Evolutionary conservation across 257 asterid species (phyloP), one percentile per base, ranked within the genome.

Genomic region (Nicotiana noctiflora): DNA sequence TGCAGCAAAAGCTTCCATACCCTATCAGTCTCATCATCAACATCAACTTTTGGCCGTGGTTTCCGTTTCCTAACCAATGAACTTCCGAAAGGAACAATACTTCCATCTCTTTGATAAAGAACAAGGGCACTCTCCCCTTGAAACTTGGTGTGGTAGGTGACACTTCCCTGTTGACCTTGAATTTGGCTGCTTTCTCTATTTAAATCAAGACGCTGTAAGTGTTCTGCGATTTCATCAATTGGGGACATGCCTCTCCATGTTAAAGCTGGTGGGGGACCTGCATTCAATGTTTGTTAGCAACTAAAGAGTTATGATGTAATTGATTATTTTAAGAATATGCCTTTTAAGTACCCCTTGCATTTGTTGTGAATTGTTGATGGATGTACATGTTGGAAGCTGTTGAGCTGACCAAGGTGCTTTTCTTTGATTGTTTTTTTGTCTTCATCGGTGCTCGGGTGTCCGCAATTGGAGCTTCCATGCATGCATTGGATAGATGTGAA

Each of bases 31-130:
- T 87, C 90, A 23, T 86, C 87, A 80, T 89, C 92, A 72, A 89
- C 88, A 60, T 89, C 88, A 82, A 89, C 92, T 80, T 84, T 89
- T 29, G 98, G 90, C 81, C 99, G 90, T 77, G 90, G 88, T 34
- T 77, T 81, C 80, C 90, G 88, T 89, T 88, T 91, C 81, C 80
- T 93, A 17, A 80, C 81, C 75, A 85, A 78, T 34, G 91, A 87
- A 84, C 78, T 66, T 75, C 85, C 90, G 70, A 88, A 90, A 77
- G 97, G 93, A 83, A 90, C 89, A 60, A 93, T 82, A 72, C 89
- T 89, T 64, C 97, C 96, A 83, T 85, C 86, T 81, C 83, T 86
- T 83, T 85, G 96, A 86, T 83, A 93, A 68, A 94, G 91, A 84
- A 92, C 96, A 72, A 95, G 90, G 84, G 94, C 89, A 85, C 59